These are phyloP conservation scores for Kuraishia cidri DNA, from an alignment of 805 yeast species.

Conservation along the genomic window DNA sequence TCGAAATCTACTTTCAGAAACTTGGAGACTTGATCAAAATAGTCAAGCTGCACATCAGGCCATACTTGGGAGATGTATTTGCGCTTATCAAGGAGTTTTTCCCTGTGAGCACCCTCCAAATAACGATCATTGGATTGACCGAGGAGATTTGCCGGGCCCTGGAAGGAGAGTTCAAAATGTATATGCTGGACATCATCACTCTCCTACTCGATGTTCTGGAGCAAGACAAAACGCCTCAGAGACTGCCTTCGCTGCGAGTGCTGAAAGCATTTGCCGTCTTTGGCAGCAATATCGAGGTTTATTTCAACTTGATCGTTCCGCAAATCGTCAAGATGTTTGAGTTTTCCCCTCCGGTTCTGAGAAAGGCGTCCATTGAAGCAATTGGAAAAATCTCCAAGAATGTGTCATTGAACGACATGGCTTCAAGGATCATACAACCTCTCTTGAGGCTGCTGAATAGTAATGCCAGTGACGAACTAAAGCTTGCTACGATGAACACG, in stretches of 20 bases:
- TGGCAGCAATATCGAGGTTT: conserved; percentile 84
- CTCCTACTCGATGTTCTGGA: conserved; percentile 70
- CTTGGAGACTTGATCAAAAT: conserved; percentile 69
- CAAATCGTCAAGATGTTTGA: conserved; percentile 78
- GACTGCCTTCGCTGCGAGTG: conserved; percentile 61
- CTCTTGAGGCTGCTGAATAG: conserved; percentile 55
- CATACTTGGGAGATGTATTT: conserved; percentile 70
- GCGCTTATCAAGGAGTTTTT: conserved; percentile 71
- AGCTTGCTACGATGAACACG: conserved; percentile 45
- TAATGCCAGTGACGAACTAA: conserved; percentile 43
- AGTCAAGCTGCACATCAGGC: conserved; percentile 86
- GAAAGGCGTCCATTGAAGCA: conserved; percentile 71
- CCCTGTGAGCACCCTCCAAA: conserved; percentile 52
- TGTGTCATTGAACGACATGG: conserved; percentile 75
- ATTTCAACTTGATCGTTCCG: conserved; percentile 81
- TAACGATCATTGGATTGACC: conserved; percentile 68
- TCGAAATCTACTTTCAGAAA: conserved; percentile 86
- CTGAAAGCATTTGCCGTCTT: conserved; percentile 77
- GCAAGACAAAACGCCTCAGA: conserved; percentile 53
- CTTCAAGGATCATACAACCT: conserved; percentile 86
- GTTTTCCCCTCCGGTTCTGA: conserved; percentile 47
- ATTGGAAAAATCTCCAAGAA: conserved; percentile 72
- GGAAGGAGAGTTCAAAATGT: conserved; percentile 86
- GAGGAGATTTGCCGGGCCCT: conserved; percentile 81
- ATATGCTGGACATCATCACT: conserved; percentile 71